These are phyloP conservation scores for Plasmodium chabaudi DNA, from an alignment of 169 alveolate genomes.

Conservation along the genomic window DNA sequence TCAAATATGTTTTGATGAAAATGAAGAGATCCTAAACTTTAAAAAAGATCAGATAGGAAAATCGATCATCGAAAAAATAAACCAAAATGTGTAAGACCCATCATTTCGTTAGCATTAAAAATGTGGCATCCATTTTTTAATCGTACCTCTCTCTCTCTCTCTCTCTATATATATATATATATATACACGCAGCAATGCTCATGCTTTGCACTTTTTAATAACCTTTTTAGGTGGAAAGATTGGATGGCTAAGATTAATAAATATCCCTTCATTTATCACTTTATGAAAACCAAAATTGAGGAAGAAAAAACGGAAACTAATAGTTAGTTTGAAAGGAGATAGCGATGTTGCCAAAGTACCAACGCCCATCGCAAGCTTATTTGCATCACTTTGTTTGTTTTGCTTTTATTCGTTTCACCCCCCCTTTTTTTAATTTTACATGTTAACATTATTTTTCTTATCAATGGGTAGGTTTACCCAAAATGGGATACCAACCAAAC, in stretches of 20 bases:
- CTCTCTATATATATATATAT: no score
- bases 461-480: no score
- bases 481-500: no score
- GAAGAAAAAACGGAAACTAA: neutral
- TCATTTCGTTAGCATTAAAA: neutral
- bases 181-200: neutral
- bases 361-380: no score
- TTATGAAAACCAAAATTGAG: constrained; percentile 22
- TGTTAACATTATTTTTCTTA: no score
- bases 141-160: no score
- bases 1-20: constrained; percentile 32
- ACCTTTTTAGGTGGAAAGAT: constrained; percentile 46
- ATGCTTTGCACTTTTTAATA: neutral
- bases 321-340: no score
- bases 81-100: constrained; percentile 29
- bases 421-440: no score
- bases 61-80: constrained; percentile 24
- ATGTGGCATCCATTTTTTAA: neutral
- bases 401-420: no score
- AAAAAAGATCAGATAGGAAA: constrained; percentile 35
- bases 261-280: constrained; percentile 43
- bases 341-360: no score
- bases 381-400: no score
- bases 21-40: constrained; percentile 16
- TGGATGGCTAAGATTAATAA: constrained; percentile 47